phyloP scores from a whole-genome alignment of 2,329 filamentous ascomycete genomes.

The Peltaster fructicola region DNA sequence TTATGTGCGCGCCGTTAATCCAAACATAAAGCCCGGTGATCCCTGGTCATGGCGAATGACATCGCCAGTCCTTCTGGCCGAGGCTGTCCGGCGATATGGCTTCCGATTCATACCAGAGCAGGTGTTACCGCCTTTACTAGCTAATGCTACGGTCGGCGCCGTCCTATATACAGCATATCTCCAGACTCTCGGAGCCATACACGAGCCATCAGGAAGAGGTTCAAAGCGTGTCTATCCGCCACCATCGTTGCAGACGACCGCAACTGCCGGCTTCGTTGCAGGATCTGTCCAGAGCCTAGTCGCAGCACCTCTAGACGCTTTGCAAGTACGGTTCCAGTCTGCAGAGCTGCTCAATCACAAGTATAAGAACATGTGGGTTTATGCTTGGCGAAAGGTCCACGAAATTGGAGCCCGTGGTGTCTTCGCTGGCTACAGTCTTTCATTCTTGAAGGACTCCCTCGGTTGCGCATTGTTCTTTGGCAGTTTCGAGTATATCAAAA shows the following conservation, averaged over 20 bases:
- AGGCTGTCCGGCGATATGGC: slow-evolving; percentile 50
- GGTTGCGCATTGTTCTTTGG: slow-evolving; percentile 58
- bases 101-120: slow-evolving; percentile 61
- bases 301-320: slow-evolving; percentile 57
- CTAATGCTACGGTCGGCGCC: slow-evolving; percentile 56
- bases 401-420: slow-evolving; percentile 56
- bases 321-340: slow-evolving; percentile 55
- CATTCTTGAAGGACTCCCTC: slow-evolving; percentile 50
- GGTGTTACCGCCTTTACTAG: slow-evolving; percentile 56
- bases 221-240: slow-evolving; percentile 53
- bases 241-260: slow-evolving; percentile 43
- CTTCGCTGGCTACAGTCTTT: slow-evolving; percentile 56
- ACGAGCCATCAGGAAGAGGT: slow-evolving; percentile 45
- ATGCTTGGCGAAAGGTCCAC: slow-evolving; percentile 46
- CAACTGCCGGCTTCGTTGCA: slow-evolving; percentile 51
- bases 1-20: slow-evolving; percentile 46
- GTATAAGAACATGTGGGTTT: slow-evolving; percentile 56
- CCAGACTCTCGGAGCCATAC: slow-evolving; percentile 46
- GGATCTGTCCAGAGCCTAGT: slow-evolving; percentile 53
- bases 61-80: slow-evolving; percentile 50
- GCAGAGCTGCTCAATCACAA: slow-evolving; percentile 40
- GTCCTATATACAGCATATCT: slow-evolving; percentile 62
- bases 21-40: slow-evolving; percentile 29
- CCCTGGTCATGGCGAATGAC: slow-evolving; percentile 46
- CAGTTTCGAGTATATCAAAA: slow-evolving; percentile 60